phyloP scores from a whole-genome alignment of 345 rosid genomes.

The Gossypium rotundifolium region DNA sequence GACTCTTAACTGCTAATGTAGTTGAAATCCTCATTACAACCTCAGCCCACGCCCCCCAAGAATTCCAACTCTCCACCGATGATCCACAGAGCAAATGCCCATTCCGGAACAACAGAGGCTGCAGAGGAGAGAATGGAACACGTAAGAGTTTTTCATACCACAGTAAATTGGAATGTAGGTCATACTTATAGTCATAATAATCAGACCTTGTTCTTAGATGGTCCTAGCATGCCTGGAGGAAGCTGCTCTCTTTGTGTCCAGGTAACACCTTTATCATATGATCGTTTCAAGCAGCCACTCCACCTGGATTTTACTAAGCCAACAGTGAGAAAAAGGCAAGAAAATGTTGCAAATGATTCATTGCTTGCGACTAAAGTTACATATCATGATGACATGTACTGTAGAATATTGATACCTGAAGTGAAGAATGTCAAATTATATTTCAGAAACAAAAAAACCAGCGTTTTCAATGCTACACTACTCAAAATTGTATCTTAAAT shows the following conservation, averaged over 20 bases:
- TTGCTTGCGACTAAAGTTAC: not conserved
- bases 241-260: conserved; percentile 83
- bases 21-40: conserved; percentile 30
- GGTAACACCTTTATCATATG: conserved; percentile 60
- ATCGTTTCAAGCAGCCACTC: conserved; percentile 95
- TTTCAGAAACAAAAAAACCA: too few species aligned
- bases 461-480: too few species aligned
- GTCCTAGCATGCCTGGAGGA: conserved; percentile 89
- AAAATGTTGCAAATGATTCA: not conserved
- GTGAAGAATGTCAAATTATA: too few species aligned
- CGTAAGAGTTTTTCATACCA: not conserved
- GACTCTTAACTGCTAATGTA: conserved; percentile 4
- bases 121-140: conserved; percentile 10
- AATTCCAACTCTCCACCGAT: conserved; percentile 93
- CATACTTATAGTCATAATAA: not conserved
- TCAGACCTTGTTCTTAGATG: conserved; percentile 79
- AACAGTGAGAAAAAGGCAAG: not conserved
- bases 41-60: conserved; percentile 97
- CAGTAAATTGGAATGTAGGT: not conserved
- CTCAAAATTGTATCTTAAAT: too few species aligned
- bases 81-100: conserved; percentile 80
- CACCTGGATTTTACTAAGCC: conserved; percentile 38
- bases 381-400: not conserved
- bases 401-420: not conserved
- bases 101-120: conserved; percentile 75